These are phyloP conservation scores for Globisporangium spinosum DNA, from an alignment of 352 stramenopile genomes.

Conservation along the genomic window DNA sequence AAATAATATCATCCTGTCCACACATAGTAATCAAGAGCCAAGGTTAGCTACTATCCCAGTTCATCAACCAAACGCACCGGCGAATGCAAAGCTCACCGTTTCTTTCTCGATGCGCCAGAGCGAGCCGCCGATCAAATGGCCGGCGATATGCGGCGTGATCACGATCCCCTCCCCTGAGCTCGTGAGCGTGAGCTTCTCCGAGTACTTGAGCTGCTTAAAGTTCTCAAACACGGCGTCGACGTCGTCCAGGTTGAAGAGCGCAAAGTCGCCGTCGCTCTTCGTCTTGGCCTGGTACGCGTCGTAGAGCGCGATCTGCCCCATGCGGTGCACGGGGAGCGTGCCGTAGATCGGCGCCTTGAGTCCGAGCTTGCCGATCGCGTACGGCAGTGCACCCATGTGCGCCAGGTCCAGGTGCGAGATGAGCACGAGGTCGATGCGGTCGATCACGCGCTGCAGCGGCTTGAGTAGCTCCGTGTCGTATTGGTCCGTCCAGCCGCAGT, in stretches of 20 bases:
- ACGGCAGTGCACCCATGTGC: conserved; percentile 89
- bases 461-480: conserved; percentile 85
- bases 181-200: conserved; percentile 88
- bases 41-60: background rate
- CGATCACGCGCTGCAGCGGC: conserved; percentile 77
- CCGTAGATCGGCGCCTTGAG: conserved; percentile 90
- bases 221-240: conserved; percentile 92
- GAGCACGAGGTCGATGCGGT: conserved; percentile 86
- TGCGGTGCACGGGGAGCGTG: conserved; percentile 94
- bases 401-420: conserved; percentile 88
- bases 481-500: conserved; percentile 89
- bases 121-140: conserved; percentile 92
- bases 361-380: conserved; percentile 83
- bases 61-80: background rate
- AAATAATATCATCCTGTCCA: conserved; percentile 90
- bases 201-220: conserved; percentile 95
- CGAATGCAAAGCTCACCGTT: conserved; percentile 50
- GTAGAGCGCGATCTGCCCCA: conserved; percentile 96
- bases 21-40: background rate
- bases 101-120: conserved; percentile 95
- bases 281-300: conserved; percentile 92
- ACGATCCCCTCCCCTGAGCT: conserved; percentile 85
- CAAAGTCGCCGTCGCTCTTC: conserved; percentile 89
- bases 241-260: conserved; percentile 91
- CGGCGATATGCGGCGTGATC: conserved; percentile 92